These are phyloP conservation scores for Leucosporidium scottii DNA, from an alignment of 768 basidiomycete species.

Conservation along the genomic window DNA sequence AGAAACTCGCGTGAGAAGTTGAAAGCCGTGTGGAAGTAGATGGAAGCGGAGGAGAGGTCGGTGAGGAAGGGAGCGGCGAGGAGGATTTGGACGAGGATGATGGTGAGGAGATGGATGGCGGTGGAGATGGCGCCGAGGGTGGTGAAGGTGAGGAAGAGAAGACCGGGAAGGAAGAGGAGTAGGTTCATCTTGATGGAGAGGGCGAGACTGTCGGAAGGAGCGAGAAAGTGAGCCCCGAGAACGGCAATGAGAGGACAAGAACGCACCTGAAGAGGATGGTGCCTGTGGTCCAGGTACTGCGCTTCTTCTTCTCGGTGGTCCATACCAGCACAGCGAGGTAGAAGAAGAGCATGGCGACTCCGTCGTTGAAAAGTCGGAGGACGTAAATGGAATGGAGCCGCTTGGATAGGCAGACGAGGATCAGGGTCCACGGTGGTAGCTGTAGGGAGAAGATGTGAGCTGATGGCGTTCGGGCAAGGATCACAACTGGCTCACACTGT, in stretches of 20 bases:
- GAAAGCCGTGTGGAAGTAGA: conserved; percentile 72
- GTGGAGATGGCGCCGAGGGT: conserved; percentile 33
- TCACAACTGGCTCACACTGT: conserved; percentile 48
- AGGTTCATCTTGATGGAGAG: conserved; percentile 94
- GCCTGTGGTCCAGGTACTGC: conserved; percentile 56
- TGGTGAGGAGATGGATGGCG: conserved; percentile 38
- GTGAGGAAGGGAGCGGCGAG: conserved; percentile 59
- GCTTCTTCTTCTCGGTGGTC: conserved; percentile 3
- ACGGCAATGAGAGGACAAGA: background rate
- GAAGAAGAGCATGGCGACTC: conserved; percentile 54
- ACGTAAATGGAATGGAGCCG: conserved; percentile 88
- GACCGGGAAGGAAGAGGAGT: conserved; percentile 79
- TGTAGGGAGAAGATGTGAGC: background rate
- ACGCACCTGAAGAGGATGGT: conserved; percentile 64
- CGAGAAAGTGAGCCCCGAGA: too few relatives aligned
- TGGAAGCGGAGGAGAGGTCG: conserved; percentile 53
- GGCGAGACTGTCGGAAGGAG: conserved; percentile 56
- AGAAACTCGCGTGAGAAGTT: conserved; percentile 81
- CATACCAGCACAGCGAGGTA: conserved; percentile 60
- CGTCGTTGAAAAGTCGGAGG: conserved; percentile 89
- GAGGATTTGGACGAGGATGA: conserved; percentile 51
- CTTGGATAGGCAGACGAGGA: conserved; percentile 75
- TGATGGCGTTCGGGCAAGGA: background rate
- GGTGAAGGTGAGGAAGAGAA: conserved; percentile 60
- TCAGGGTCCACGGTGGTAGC: conserved; percentile 37